Evolutionary conservation across 148 eudicot genomes (phyloP), one percentile per base, ranked within the genome.

Genomic region (Rhododendron ferrugineum): DNA sequence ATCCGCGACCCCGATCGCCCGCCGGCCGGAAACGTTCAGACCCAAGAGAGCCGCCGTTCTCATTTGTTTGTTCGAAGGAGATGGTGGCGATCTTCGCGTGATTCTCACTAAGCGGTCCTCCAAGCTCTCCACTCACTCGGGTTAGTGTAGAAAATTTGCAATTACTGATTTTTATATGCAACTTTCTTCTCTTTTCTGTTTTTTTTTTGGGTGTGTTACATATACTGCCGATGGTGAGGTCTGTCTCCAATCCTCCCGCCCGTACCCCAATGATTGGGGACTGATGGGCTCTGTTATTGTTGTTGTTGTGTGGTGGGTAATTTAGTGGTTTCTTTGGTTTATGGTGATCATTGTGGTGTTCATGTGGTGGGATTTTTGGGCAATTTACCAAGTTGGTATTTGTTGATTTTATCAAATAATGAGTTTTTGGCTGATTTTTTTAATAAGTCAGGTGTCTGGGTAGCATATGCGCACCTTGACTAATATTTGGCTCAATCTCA

Each of bases 61-160:
- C 78, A 60, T 93, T 26, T 93, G 95, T 85, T 58, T 93, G 4
- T 91, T 89, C 85, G 95, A 95, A 90, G 97, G 84, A 30, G 90
- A 86, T 64, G 11, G 82, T 81, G 94, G 94, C 13, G 90, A 90
- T 78, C 86, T 95, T 36, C 88, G 95, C 47, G 98, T 96, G 4
- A 93, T 96, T 89, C 96, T 95, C 78, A 96, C 99, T 40, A 95
- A 91, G 85, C 86, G 99, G 23, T 95, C 98, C 83, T 95, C 96
- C 7, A 89, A 34, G 70, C 90, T 96, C 46, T 95, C 99, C 23
- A 89, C 98, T 89, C 95, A 94, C 84, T 90, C 98, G 46, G 97
- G 98, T 95, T 79, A 23, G 88, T 82, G 1, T 4, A 23, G 22
- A 70, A 30, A 2, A 10, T n/a, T 36, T 28, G 64, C 28, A 83